Evolutionary conservation across 805 yeast genomes (phyloP).

Genomic region (Alloascoidea hylecoeti): DNA sequence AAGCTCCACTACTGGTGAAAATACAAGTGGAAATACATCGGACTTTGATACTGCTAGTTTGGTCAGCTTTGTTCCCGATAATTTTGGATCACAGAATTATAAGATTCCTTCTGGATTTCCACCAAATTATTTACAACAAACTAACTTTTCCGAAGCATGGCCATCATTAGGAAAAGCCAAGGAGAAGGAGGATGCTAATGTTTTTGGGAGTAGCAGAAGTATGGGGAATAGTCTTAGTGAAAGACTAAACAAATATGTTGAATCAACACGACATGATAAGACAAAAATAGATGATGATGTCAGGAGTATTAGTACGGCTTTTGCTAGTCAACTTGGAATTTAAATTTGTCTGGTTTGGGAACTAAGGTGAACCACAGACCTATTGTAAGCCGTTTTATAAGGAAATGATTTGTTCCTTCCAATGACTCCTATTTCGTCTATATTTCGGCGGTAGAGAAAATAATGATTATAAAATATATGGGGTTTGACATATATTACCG

Average conservation of each 20-base stretch:
- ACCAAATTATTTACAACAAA: conserved; percentile 2
- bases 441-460: no score
- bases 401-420: no score
- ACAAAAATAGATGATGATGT: conserved; percentile 15
- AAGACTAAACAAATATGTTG: conserved; percentile 9
- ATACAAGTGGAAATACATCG: conserved; percentile 10
- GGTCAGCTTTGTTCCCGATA: conserved; percentile 3
- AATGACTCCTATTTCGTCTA: no score
- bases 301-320: conserved; percentile 9
- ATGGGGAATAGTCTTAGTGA: conserved; percentile 11
- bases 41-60: conserved; percentile 9
- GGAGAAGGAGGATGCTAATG: not conserved
- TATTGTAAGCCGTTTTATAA: no score
- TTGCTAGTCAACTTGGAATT: conserved; percentile 11
- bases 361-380: no score
- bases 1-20: conserved; percentile 10
- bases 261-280: conserved; percentile 12
- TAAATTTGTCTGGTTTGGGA: no score
- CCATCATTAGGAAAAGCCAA: not conserved
- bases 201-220: not conserved
- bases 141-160: conserved; percentile 1
- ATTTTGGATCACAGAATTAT: conserved; percentile 3
- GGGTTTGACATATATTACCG: no score
- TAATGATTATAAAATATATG: no score
- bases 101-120: conserved; percentile 2